These are phyloP conservation scores for Aspergillus proliferans DNA, from an alignment of 2,329 filamentous ascomycete species.

Conservation along the genomic window DNA sequence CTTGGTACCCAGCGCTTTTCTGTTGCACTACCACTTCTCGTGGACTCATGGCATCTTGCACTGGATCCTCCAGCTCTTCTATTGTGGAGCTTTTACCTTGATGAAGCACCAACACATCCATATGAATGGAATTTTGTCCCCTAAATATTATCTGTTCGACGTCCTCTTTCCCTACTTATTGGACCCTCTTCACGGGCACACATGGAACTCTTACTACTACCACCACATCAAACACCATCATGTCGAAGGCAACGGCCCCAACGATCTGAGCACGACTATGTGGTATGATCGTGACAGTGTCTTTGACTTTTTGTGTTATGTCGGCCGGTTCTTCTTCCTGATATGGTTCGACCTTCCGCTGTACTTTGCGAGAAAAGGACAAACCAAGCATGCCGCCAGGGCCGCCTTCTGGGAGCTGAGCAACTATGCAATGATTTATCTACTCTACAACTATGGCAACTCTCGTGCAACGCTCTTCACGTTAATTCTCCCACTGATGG, in stretches of 20 bases:
- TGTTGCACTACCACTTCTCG: constrained; percentile 60
- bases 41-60: constrained; percentile 64
- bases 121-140: constrained; percentile 60
- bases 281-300: constrained; percentile 67
- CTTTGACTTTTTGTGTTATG: constrained; percentile 62
- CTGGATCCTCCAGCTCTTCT: constrained; percentile 59
- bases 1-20: constrained; percentile 61
- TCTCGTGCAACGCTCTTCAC: constrained; percentile 56
- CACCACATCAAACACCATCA: constrained; percentile 85
- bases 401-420: constrained; percentile 56
- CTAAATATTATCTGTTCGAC: constrained; percentile 54
- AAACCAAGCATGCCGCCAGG: constrained; percentile 49
- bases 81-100: constrained; percentile 67
- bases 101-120: constrained; percentile 85
- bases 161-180: constrained; percentile 63
- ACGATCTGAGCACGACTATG: constrained; percentile 69
- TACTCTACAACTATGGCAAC: constrained; percentile 47
- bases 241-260: constrained; percentile 71
- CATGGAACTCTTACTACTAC: constrained; percentile 79
- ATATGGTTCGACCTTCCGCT: constrained; percentile 68
- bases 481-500: constrained; percentile 58
- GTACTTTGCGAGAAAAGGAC: constrained; percentile 64
- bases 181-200: constrained; percentile 74
- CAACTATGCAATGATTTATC: constrained; percentile 50
- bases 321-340: constrained; percentile 66